These are phyloP conservation scores for Penicillium glabrum DNA, from an alignment of 2,329 filamentous ascomycete species.

Conservation along the genomic window DNA sequence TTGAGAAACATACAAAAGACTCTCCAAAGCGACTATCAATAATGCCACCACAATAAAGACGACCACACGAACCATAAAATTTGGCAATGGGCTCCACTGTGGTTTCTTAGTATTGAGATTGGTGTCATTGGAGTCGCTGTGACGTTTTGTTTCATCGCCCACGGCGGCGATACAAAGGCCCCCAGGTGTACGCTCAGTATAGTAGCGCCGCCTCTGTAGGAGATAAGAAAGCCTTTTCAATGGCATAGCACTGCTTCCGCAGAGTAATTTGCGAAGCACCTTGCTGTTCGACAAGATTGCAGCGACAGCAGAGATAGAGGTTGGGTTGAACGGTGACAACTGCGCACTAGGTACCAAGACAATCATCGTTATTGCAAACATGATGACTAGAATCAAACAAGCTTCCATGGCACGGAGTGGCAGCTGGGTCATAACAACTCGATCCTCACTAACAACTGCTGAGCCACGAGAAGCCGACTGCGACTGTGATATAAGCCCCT, in stretches of 20 bases:
- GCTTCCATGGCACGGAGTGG: constrained; percentile 8
- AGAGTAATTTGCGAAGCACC: constrained; percentile 1
- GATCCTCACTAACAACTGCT: not conserved
- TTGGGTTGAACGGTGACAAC: constrained; percentile 4
- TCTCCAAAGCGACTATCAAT: constrained; percentile 1
- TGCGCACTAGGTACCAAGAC: not conserved
- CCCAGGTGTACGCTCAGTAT: not conserved
- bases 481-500: not conserved
- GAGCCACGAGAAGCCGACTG: not conserved
- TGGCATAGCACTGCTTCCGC: not conserved
- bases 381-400: not conserved
- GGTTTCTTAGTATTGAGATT: not conserved
- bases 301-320: constrained; percentile 2
- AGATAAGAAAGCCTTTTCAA: not conserved
- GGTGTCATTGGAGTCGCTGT: not conserved
- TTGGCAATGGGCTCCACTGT: constrained; percentile 10
- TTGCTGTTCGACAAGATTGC: constrained; percentile 6
- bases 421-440: constrained; percentile 4
- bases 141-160: not conserved
- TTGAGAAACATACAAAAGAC: constrained; percentile 5
- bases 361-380: not conserved
- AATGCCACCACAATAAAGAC: constrained; percentile 1
- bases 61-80: not conserved
- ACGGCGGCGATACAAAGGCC: not conserved
- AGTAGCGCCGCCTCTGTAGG: not conserved